Conservation (phyloP, 192 early-diverging fungal species). For the Coemansia sp. region DNA sequence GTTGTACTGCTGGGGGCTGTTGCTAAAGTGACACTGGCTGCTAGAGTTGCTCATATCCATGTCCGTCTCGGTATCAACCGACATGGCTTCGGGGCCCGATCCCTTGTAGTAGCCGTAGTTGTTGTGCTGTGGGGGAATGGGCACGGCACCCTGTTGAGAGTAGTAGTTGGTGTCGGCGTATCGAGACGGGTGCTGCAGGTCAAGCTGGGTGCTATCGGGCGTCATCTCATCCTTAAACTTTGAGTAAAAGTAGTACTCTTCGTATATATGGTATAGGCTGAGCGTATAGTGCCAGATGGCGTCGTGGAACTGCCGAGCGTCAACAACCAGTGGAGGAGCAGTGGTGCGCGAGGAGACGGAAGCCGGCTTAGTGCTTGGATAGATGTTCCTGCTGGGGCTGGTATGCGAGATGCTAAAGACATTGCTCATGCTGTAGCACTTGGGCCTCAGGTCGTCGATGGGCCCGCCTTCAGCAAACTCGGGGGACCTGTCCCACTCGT, state of each 20-base stretch:
- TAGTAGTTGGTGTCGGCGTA: constrained; percentile 3
- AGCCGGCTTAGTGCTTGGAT: not conserved
- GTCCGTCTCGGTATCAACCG: constrained; percentile 7
- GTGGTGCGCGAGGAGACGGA: not conserved
- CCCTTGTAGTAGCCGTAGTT: not conserved
- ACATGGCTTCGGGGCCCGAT: constrained; percentile 8
- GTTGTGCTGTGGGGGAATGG: constrained; percentile 4
- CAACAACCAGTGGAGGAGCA: not conserved
- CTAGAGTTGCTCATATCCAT: constrained; percentile 9
- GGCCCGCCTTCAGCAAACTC: constrained; percentile 6
- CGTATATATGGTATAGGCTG: constrained; percentile 49
- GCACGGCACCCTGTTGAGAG: constrained; percentile 2
- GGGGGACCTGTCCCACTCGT: constrained; percentile 21
- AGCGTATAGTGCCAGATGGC: constrained; percentile 51
- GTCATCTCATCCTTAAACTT: constrained; percentile 37
- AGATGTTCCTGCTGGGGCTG: not conserved
- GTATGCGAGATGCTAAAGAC: constrained; percentile 9
- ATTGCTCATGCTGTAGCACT: constrained; percentile 32
- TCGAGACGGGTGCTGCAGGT: not conserved
- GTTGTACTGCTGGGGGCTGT: constrained; percentile 31
- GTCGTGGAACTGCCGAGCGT: constrained; percentile 45
- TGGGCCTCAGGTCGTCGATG: constrained; percentile 9
- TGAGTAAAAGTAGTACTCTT: constrained; percentile 49
- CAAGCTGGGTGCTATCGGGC: constrained; percentile 23
- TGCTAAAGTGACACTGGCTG: not conserved